Evolutionary conservation across 192 early-diverging fungal species (phyloP).

Genomic region (Gonapodya prolifera): DNA sequence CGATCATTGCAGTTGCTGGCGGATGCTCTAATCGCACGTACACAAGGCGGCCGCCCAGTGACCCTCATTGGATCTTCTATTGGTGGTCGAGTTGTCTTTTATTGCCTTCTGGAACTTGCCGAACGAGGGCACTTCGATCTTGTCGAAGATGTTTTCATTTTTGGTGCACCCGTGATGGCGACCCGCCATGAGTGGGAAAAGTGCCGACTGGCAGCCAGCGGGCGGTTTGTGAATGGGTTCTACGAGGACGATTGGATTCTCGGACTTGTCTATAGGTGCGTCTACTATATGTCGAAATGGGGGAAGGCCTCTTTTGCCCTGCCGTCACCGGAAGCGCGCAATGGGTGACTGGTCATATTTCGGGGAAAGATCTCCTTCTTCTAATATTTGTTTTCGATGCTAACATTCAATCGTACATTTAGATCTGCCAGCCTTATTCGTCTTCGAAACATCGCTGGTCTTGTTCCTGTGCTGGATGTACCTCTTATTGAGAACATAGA

Average conservation of each 20-base stretch:
- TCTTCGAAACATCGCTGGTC: constrained; percentile 67
- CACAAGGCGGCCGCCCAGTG: constrained; percentile 76
- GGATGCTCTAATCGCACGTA: constrained; percentile 69
- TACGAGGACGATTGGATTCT: constrained; percentile 81
- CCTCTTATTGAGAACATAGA: constrained; percentile 72
- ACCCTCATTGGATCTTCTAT: constrained; percentile 87
- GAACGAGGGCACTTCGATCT: constrained; percentile 64
- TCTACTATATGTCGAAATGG: too few relatives aligned
- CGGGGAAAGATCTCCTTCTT: too few relatives aligned
- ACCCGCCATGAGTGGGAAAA: constrained; percentile 68
- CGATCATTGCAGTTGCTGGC: constrained; percentile 56
- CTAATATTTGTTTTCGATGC: too few relatives aligned
- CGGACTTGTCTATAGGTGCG: constrained; percentile 77
- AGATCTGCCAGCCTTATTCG: constrained; percentile 50
- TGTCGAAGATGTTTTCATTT: constrained; percentile 76
- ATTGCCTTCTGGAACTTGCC: constrained; percentile 80
- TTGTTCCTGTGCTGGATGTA: constrained; percentile 62
- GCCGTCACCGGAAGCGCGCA: too few relatives aligned
- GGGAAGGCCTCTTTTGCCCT: too few relatives aligned
- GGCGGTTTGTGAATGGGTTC: constrained; percentile 85
- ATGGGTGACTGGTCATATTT: too few relatives aligned
- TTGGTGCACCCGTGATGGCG: constrained; percentile 83
- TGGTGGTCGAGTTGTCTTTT: constrained; percentile 88
- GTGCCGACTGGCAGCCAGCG: constrained; percentile 63
- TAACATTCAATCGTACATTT: too few relatives aligned